Evolutionary conservation across 148 eudicot species (phyloP).

Genomic region (Spergularia bocconei): DNA sequence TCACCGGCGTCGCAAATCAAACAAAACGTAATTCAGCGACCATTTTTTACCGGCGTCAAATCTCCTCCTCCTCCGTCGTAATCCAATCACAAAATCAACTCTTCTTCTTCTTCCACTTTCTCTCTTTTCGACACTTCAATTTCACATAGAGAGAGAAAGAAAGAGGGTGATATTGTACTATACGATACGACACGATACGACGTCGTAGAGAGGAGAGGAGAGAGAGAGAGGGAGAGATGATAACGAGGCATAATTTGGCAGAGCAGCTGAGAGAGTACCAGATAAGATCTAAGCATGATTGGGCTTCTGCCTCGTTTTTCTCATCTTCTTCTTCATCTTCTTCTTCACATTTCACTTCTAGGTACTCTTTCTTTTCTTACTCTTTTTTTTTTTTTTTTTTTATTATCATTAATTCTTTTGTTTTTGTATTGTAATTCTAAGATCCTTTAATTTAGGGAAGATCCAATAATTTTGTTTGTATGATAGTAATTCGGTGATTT

Average conservation of each 20-base stretch:
- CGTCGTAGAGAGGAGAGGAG: slow-evolving; percentile 13
- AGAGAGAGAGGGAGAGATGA: slow-evolving; percentile 41
- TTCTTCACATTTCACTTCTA: slow-evolving; percentile 43
- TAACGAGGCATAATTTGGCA: slow-evolving; percentile 87
- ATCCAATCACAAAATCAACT: not conserved
- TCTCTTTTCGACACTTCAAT: slow-evolving; percentile 7
- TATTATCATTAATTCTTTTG: not conserved
- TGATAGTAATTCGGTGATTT: too few species aligned
- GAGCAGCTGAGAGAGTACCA: slow-evolving; percentile 93
- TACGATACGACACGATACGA: not conserved
- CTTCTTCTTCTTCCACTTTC: not conserved
- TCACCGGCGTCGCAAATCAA: too few species aligned
- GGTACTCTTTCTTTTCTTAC: slow-evolving; percentile 34
- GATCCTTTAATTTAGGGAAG: not conserved
- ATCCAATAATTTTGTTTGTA: too few species aligned
- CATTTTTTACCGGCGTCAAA: not conserved
- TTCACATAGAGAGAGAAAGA: slow-evolving; percentile 11
- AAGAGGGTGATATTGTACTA: not conserved
- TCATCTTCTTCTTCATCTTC: slow-evolving; percentile 43
- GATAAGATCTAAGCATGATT: slow-evolving; percentile 81
- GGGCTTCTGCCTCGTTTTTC: slow-evolving; percentile 86
- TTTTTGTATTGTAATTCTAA: not conserved
- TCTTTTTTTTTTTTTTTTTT: not conserved
- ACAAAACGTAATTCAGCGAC: too few species aligned
- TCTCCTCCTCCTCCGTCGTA: not conserved